Evolutionary conservation across 2,329 filamentous ascomycete genomes (phyloP).

Genomic region (Aaosphaeria pasadenensis): DNA sequence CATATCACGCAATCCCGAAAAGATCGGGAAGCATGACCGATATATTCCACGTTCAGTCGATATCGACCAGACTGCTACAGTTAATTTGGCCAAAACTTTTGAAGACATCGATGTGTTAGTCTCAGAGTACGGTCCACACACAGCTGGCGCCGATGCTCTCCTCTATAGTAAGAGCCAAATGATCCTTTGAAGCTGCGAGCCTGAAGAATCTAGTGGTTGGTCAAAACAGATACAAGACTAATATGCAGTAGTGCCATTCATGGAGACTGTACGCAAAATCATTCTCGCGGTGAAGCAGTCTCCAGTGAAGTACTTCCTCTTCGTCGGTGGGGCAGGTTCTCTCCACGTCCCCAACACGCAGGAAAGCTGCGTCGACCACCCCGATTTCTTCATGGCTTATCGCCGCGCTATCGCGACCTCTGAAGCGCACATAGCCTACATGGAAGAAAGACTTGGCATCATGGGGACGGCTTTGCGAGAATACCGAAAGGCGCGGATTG

Average conservation of each 20-base stretch:
- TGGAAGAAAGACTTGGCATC: slow-evolving; percentile 32
- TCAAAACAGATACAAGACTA: neutral
- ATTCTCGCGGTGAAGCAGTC: slow-evolving; percentile 29
- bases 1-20: slow-evolving; percentile 30
- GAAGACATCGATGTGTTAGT: slow-evolving; percentile 29
- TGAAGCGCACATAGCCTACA: slow-evolving; percentile 31
- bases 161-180: slow-evolving; percentile 24
- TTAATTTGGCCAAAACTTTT: slow-evolving; percentile 24
- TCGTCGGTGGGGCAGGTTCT: slow-evolving; percentile 33
- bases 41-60: slow-evolving; percentile 27
- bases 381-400: slow-evolving; percentile 34
- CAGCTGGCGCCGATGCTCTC: slow-evolving; percentile 21
- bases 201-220: neutral
- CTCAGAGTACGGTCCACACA: slow-evolving; percentile 33
- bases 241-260: slow-evolving; percentile 23
- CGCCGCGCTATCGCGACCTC: slow-evolving; percentile 32
- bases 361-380: slow-evolving; percentile 25
- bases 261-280: slow-evolving; percentile 33
- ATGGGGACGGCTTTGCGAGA: slow-evolving; percentile 22
- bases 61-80: slow-evolving; percentile 19
- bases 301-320: slow-evolving; percentile 28
- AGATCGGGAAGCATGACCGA: slow-evolving; percentile 25
- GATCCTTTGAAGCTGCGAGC: neutral
- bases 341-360: slow-evolving; percentile 24
- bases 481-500: slow-evolving; percentile 25